phyloP scores from a whole-genome alignment of 106 monocot genomes.

The Dendrobium chrysotoxum region DNA sequence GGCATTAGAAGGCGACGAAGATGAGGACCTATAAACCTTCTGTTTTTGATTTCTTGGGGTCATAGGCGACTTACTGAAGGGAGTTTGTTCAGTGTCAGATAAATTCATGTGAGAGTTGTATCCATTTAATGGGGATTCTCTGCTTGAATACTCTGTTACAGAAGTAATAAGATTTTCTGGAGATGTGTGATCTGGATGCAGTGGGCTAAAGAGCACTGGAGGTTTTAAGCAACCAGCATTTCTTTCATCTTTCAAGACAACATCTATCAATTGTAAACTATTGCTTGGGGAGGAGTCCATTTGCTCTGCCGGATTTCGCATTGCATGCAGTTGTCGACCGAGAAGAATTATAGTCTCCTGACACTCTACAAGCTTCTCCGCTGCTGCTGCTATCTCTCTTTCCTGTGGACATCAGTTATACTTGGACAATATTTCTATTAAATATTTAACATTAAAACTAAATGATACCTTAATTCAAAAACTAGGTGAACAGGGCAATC shows the following conservation, averaged over 20 bases:
- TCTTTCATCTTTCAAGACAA: not conserved
- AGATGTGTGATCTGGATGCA: not conserved
- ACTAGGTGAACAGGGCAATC: too few species aligned
- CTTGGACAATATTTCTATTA: not conserved
- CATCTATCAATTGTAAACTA: not conserved
- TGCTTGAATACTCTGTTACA: not conserved
- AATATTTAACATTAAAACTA: not conserved
- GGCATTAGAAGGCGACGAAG: slow-evolving; percentile 3
- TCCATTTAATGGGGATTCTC: not conserved
- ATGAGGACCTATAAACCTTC: not conserved
- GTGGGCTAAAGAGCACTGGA: not conserved
- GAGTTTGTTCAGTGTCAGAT: not conserved
- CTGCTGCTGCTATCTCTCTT: slow-evolving; percentile 26
- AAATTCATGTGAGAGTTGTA: slow-evolving; percentile 6
- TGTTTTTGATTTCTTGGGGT: slow-evolving; percentile 5
- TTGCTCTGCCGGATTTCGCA: slow-evolving; percentile 4
- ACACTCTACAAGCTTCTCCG: slow-evolving; percentile 43
- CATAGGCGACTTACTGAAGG: not conserved
- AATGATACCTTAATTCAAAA: too few species aligned
- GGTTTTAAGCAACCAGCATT: not conserved
- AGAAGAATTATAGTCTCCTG: slow-evolving; percentile 34
- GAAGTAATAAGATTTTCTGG: not conserved
- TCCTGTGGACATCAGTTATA: slow-evolving; percentile 6
- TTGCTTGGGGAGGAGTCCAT: not conserved
- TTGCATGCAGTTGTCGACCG: slow-evolving; percentile 19